Evolutionary conservation across 1,284 basidiomycete genomes (phyloP).

Genomic region (Tilletia caries): DNA sequence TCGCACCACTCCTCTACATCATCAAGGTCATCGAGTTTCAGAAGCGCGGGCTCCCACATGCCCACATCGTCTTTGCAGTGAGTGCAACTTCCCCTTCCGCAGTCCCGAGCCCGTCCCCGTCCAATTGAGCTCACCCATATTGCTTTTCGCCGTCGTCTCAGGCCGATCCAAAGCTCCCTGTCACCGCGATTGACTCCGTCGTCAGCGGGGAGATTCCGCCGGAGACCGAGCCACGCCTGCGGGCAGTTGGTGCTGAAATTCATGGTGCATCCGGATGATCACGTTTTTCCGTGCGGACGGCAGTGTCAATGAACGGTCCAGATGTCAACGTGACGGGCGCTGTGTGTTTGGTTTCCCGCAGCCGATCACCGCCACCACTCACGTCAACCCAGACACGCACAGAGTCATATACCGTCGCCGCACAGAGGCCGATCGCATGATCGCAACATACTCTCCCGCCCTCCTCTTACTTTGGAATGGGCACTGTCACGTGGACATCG

Average conservation of each 20-base stretch:
- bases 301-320: neutral
- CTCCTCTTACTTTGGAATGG: too few species aligned
- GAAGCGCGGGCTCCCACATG: neutral
- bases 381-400: neutral
- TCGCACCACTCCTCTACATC: neutral
- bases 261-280: neutral
- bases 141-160: neutral
- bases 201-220: neutral
- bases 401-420: neutral
- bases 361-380: neutral
- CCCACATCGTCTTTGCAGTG: neutral
- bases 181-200: neutral
- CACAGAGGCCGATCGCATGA: neutral
- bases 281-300: neutral
- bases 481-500: neutral
- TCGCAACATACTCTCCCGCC: neutral
- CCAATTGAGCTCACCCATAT: too few species aligned
- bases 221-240: neutral
- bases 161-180: neutral
- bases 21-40: constrained; percentile 1
- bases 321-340: neutral
- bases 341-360: neutral
- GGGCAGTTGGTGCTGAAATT: neutral
- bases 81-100: neutral
- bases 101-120: neutral